Evolutionary conservation across 805 yeast genomes (phyloP), one percentile per base, ranked within the genome.

Genomic region (Kuraishia piskuri): DNA sequence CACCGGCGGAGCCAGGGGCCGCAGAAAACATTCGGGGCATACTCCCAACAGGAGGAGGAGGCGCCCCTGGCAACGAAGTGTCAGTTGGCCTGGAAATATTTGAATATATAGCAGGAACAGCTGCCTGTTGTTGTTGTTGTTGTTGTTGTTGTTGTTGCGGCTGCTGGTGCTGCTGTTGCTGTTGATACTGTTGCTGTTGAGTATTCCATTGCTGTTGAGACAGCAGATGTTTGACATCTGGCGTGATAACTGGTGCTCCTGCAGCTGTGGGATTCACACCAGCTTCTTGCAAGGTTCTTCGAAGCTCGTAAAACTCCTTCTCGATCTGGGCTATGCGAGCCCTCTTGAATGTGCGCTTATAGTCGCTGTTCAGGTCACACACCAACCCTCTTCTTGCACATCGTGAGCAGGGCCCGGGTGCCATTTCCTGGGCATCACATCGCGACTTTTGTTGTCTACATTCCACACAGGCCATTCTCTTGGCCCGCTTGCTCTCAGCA

Each of bases 361-460:
- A 92, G 60, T 84, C 94, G 17, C 87, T 77, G 61, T 89, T 83
- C 50, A 94, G 68, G 23, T 84, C 79, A 65, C 99, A 92, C 19
- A 73, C 73, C 2, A 86, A 72, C 7, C 81, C 80, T 62, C 88
- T 81, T 64, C 86, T 87, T 9, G 71, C 63, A 66, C 99, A 94
- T 56, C 96, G 74, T 0, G 92, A 74, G 62, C 99, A 94, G 1
- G 96, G 88, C 8, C 73, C 73, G 0, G 96, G 96, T 31, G 83
- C 79, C 51, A 73, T 75, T 55, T 82, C 90, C 58, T 76, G 80
- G 12, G 96, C 95, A 69, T 91, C 96, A 70, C 97, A 91, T 61
- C 83, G 81, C 37, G 90, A 85, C 69, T 94, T 94, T 66, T 92
- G 99, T 68, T 94, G 98, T 14, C 98, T 80, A 65, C 99, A 94